Percentiles rank a stretch among this genome's conserved stretches.
phyloP scores from a whole-genome alignment of 805 yeast genomes.

The Yamadazyma sp. region DNA sequence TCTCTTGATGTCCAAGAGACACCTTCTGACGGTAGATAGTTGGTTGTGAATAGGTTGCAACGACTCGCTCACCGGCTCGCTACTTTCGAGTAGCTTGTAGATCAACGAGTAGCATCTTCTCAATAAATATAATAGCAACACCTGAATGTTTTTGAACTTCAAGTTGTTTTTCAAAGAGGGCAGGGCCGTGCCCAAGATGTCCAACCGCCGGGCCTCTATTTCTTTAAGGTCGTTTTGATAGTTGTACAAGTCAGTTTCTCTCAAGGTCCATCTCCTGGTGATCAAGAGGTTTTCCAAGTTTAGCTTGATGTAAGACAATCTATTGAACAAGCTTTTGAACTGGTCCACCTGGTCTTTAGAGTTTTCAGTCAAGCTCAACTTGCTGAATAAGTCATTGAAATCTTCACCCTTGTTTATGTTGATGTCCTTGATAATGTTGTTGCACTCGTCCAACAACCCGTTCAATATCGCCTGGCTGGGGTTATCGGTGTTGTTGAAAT shows the following conservation, averaged over 20 bases:
- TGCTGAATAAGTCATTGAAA: slow-evolving; percentile 15
- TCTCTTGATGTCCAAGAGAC: slow-evolving; percentile 84
- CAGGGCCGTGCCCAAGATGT: slow-evolving; percentile 20
- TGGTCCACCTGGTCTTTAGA: slow-evolving; percentile 30
- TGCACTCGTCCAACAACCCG: slow-evolving; percentile 82
- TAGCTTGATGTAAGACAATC: slow-evolving; percentile 63
- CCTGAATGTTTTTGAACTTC: slow-evolving; percentile 35
- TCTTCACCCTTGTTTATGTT: slow-evolving; percentile 40
- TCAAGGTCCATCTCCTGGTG: slow-evolving; percentile 95
- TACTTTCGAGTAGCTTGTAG: slow-evolving; percentile 82
- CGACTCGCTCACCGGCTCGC: slow-evolving; percentile 95
- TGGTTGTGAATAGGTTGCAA: slow-evolving; percentile 93
- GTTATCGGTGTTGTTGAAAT: slow-evolving; percentile 29
- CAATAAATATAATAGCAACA: slow-evolving; percentile 68
- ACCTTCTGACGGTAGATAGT: slow-evolving; percentile 84
- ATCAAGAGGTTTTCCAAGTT: slow-evolving; percentile 80
- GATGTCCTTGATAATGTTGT: slow-evolving; percentile 69
- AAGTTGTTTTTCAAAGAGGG: slow-evolving; percentile 16
- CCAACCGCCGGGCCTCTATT: slow-evolving; percentile 70
- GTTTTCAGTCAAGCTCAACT: slow-evolving; percentile 20
- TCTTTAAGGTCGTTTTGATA: slow-evolving; percentile 73
- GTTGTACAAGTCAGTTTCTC: slow-evolving; percentile 89
- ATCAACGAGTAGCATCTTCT: slow-evolving; percentile 90
- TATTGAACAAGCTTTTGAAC: slow-evolving; percentile 48
- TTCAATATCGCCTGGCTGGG: slow-evolving; percentile 52